Evolutionary conservation across 768 basidiomycete genomes (phyloP).

Genomic region (Russula abietina): DNA sequence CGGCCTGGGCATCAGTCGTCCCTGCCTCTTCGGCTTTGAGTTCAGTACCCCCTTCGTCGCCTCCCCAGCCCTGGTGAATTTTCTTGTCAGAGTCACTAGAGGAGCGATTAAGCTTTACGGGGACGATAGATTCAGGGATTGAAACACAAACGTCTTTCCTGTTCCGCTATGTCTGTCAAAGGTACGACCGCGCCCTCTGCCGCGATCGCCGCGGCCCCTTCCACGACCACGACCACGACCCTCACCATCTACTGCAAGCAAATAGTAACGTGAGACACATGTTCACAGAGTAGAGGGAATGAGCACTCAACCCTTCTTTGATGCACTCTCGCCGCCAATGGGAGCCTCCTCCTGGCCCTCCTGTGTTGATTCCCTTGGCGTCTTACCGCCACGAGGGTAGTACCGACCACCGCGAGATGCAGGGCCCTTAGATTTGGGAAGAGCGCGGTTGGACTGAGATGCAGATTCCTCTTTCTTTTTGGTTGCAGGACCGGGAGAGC

Average conservation of each 20-base stretch:
- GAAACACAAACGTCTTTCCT: conserved; percentile 62
- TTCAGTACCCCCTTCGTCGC: conserved; percentile 80
- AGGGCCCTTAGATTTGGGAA: conserved; percentile 52
- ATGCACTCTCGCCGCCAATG: conserved; percentile 31
- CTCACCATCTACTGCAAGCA: conserved; percentile 37
- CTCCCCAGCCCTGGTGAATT: conserved; percentile 92
- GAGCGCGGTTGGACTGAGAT: conserved; percentile 35
- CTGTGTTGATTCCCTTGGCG: conserved; percentile 37
- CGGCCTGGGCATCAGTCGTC: conserved; percentile 58
- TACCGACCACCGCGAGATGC: conserved; percentile 64
- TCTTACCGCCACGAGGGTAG: conserved; percentile 57
- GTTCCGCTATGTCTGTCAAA: conserved; percentile 86
- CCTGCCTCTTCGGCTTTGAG: conserved; percentile 76
- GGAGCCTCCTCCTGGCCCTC: conserved; percentile 36
- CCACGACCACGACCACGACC: conserved; percentile 42
- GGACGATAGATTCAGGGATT: neutral
- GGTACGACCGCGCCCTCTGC: conserved; percentile 61
- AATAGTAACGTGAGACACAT: conserved; percentile 3
- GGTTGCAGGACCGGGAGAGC: conserved; percentile 38
- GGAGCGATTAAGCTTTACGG: conserved; percentile 9
- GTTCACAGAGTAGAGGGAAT: neutral
- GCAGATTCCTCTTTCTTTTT: conserved; percentile 29
- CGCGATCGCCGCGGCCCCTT: conserved; percentile 47
- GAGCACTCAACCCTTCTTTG: conserved; percentile 31
- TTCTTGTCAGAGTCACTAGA: conserved; percentile 91